These are phyloP conservation scores for Hanseniaspora lachancei DNA, from an alignment of 805 yeast genomes.

Conservation along the genomic window DNA sequence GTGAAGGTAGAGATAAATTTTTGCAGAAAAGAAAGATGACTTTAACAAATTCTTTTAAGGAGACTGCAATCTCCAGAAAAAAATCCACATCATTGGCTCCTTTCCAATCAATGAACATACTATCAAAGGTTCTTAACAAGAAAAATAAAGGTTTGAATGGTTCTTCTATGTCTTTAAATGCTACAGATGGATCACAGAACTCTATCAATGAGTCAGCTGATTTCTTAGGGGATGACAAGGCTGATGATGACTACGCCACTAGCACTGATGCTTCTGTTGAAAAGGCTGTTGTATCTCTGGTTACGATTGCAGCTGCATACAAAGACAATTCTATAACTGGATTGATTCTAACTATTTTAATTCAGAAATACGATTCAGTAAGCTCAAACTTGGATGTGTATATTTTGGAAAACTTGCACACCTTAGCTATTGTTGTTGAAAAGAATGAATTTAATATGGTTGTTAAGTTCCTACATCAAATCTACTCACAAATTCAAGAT, in stretches of 20 bases:
- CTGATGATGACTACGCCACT: background rate
- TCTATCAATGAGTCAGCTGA: background rate
- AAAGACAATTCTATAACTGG: conserved; percentile 61
- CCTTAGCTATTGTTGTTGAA: conserved; percentile 47
- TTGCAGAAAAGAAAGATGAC: conserved; percentile 11
- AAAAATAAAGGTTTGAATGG: conserved; percentile 8
- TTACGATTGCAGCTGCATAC: conserved; percentile 52
- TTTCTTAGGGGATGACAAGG: background rate
- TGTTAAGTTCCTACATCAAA: conserved; percentile 42
- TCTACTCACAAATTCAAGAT: conserved; percentile 34
- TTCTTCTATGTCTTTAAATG: background rate
- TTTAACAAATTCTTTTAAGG: background rate
- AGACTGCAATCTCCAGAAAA: background rate
- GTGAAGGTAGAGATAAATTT: conserved; percentile 30
- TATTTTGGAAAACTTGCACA: conserved; percentile 49
- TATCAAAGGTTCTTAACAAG: conserved; percentile 1
- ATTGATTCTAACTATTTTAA: conserved; percentile 64
- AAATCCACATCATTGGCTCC: background rate
- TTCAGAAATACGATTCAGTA: conserved; percentile 51
- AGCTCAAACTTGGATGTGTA: conserved; percentile 42
- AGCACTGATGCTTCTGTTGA: conserved; percentile 24
- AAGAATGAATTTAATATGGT: conserved; percentile 57
- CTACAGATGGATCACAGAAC: conserved; percentile 1
- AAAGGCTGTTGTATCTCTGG: conserved; percentile 57
- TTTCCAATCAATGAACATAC: conserved; percentile 9